Conservation (phyloP, 2,329 filamentous ascomycete genomes). For the Sclerotinia glacialis region DNA sequence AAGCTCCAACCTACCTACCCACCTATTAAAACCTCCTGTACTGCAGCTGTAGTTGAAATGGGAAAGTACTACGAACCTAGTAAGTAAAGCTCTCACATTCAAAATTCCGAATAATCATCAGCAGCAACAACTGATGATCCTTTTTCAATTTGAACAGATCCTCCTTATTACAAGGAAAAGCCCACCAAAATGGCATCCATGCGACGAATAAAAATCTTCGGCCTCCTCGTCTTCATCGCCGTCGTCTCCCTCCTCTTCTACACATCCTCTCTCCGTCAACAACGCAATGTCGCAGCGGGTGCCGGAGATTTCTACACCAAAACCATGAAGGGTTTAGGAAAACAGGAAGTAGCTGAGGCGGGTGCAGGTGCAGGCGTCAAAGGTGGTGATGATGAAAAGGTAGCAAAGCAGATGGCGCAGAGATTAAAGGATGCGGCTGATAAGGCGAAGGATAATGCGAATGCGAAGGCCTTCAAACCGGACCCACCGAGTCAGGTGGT, state of each 20-base stretch:
- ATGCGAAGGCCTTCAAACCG: conserved; percentile 62
- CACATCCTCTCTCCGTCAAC: conserved; percentile 56
- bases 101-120: background rate
- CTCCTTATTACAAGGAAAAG: conserved; percentile 27
- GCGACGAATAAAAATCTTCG: conserved; percentile 66
- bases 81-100: conserved; percentile 4
- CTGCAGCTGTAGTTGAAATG: conserved; percentile 12
- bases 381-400: conserved; percentile 53
- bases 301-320: conserved; percentile 58
- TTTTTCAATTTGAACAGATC: background rate
- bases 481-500: conserved; percentile 57
- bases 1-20: background rate
- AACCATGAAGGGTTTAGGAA: conserved; percentile 53
- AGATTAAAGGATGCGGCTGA: conserved; percentile 67
- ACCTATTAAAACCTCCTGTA: background rate
- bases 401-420: conserved; percentile 55
- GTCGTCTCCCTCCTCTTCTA: conserved; percentile 72
- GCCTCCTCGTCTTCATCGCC: conserved; percentile 61
- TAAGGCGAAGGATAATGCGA: conserved; percentile 65
- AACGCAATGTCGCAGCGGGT: conserved; percentile 47
- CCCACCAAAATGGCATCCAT: conserved; percentile 59
- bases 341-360: conserved; percentile 5
- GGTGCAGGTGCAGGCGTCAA: background rate
- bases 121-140: conserved; percentile 4
- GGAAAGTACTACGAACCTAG: conserved; percentile 20